Base-by-base conservation (phyloP, 371 early-diverging fungal genomes). In the Rhizopus stolonifer region DNA sequence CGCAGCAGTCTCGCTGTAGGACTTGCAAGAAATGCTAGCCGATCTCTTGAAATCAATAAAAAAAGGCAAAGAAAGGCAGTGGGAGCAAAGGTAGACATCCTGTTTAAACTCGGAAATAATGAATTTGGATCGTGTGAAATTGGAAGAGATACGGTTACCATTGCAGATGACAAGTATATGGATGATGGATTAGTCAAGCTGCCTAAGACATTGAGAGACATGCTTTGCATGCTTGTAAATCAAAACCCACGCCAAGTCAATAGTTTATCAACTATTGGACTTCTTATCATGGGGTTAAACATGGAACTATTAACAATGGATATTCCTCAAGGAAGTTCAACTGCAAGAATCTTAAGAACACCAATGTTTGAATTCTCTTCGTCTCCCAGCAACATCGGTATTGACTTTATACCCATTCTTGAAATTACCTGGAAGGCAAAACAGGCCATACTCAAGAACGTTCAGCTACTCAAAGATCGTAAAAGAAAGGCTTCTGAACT, bases 381-480 rank as follows among this genome's bases (percentile, higher is more conserved):
- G 8, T 40, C 48, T 1, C 8, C 17, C 42, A 48, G 21, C 18
- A 47, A 24, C 22, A 54, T 47, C 23, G 42, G 22, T 47, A 40
- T 31, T 54, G 55, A 47, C 32, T 31, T 54, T 29, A 29, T 47
- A n/a, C 48, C 48, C 46, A 23, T 46, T 45, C 23, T 54, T 33
- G 54, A 54, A 26, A 25, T 45, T 46, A 54, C 44, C n/a, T 55
- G 48, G 42, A 55, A 55, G 29, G 48, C 48, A 36, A 55, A 55
- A 48, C 21, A 55, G 47, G 49, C 42, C 31, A 55, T 55, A 49
- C 23, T 26, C 19, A 42, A 48, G 19, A 55, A 19, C 15, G 39
- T 42, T 40, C n/a, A 40, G 26, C 1, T 48, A 22, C 47, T 55
- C 19, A 48, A 48, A 36, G 19, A 55, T 26, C 14, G 55, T 26